Evolutionary conservation across 305 asterid species (phyloP).

Genomic region (Coffea humblotiana): DNA sequence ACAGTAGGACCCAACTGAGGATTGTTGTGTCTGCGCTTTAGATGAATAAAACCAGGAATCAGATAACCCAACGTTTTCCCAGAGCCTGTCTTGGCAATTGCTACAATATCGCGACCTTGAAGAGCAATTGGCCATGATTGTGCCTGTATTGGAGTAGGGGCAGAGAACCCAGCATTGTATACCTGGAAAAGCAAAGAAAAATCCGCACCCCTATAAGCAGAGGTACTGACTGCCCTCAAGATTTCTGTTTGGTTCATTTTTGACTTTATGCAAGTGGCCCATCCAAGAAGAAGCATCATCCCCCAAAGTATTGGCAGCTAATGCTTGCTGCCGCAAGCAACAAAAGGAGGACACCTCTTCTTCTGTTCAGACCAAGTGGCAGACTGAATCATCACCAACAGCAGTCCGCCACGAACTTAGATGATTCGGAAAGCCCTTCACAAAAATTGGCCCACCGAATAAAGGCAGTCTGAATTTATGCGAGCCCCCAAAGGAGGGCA

Average conservation of each 20-base stretch:
- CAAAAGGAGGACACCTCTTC: slow-evolving; percentile 85
- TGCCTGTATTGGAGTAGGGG: slow-evolving; percentile 98
- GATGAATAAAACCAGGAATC: slow-evolving; percentile 86
- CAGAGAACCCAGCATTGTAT: slow-evolving; percentile 85
- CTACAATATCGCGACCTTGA: slow-evolving; percentile 92
- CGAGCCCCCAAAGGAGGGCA: slow-evolving; percentile 62
- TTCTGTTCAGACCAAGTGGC: slow-evolving; percentile 74
- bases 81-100: slow-evolving; percentile 98
- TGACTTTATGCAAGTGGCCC: slow-evolving; percentile 53
- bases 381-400: slow-evolving; percentile 75
- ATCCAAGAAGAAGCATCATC: slow-evolving; percentile 80
- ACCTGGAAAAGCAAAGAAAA: slow-evolving; percentile 64
- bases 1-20: slow-evolving; percentile 89
- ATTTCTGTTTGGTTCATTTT: slow-evolving; percentile 35
- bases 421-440: slow-evolving; percentile 87
- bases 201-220: slow-evolving; percentile 48
- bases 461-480: slow-evolving; percentile 74
- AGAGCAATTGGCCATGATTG: slow-evolving; percentile 99
- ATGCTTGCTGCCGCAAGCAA: slow-evolving; percentile 79
- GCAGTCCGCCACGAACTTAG: slow-evolving; percentile 76
- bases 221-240: slow-evolving; percentile 35
- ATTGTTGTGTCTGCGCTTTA: slow-evolving; percentile 59
- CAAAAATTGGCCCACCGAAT: slow-evolving; percentile 68
- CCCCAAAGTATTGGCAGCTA: slow-evolving; percentile 58
- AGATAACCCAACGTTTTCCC: slow-evolving; percentile 95